Evolutionary conservation across 805 yeast species (phyloP), one percentile per base, ranked within the genome.

Genomic region (Wickerhamomyces rabaulensis): DNA sequence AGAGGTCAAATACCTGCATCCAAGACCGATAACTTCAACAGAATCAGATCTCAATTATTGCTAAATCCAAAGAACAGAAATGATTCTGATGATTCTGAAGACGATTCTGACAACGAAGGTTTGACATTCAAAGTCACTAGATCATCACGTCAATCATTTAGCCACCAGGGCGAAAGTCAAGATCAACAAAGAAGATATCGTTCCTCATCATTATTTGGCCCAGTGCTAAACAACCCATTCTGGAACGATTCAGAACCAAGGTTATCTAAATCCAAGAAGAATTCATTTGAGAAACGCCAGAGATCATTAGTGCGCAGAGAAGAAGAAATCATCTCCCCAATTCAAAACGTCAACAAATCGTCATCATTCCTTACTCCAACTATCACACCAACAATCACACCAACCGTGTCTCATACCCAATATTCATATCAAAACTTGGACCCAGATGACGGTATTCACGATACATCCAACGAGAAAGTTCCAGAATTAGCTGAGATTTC

Each of bases 191-290:
- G 51, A 46, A 56, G 64, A 42, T 58, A 49, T 38, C 55, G 64
- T 50, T 59, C 64, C 4, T 36, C 54, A 7, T 53, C 59, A 4
- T 41, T 59, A 35, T 59, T 57, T 49, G 61, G 62, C 22, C 64
- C 63, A 9, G 43, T 44, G 17, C 10, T 53, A 36, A 55, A 45
- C 16, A 58, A 52, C 33, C 57, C 62, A 41, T 55, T 56, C 46
- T 53, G 52, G 39, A 45, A 46, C n/a, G 48, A 50, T 31, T 47
- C 46, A 22, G 45, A 43, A 39, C 8, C 39, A 36, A 19, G 23
- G 8, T 36, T 25, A 12, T 36, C 39, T 10, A 36, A 20, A 19
- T 36, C 39, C 22, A 36, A 36, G 23, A 46, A 53, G 38, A 45
- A 46, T 47, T 41, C 47, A 16, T 49, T 53, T 23, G 51, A 51